Evolutionary conservation across 495 filamentous ascomycete genomes (phyloP).

Genomic region (Chaetomidium leptoderma): DNA sequence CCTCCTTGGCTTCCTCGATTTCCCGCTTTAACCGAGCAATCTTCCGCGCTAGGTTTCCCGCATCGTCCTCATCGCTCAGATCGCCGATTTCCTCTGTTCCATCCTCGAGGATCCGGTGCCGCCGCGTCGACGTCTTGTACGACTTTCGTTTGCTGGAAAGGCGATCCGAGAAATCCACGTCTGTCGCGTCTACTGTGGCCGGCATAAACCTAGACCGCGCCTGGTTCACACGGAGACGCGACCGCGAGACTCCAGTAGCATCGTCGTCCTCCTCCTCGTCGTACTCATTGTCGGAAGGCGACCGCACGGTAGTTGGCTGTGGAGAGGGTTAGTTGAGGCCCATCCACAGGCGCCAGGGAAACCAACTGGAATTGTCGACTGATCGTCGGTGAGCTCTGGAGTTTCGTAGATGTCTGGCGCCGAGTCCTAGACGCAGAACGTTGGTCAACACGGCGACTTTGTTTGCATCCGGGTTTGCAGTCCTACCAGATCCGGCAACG

Average conservation of each 20-base stretch:
- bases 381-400: constrained; percentile 82
- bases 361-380: constrained; percentile 71
- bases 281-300: constrained; percentile 61
- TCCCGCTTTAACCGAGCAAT: constrained; percentile 74
- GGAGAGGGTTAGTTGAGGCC: constrained; percentile 19
- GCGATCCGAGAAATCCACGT: constrained; percentile 79
- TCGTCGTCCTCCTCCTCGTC: constrained; percentile 57
- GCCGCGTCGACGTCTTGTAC: constrained; percentile 67
- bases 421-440: constrained; percentile 56
- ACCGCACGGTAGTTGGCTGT: constrained; percentile 61
- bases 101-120: constrained; percentile 55
- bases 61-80: constrained; percentile 56
- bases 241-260: constrained; percentile 65
- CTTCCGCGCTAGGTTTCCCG: constrained; percentile 66
- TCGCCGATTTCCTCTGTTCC: constrained; percentile 62
- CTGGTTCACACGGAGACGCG: constrained; percentile 65
- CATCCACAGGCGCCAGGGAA: constrained; percentile 14
- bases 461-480: constrained; percentile 17
- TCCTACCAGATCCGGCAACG: constrained; percentile 74
- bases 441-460: constrained; percentile 11
- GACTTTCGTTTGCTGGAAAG: constrained; percentile 72
- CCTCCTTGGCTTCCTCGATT: constrained; percentile 70
- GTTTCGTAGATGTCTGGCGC: constrained; percentile 95
- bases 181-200: constrained; percentile 65
- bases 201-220: constrained; percentile 78